Conservation (phyloP, 2,329 filamentous ascomycete genomes). For the Didymella sp. region DNA sequence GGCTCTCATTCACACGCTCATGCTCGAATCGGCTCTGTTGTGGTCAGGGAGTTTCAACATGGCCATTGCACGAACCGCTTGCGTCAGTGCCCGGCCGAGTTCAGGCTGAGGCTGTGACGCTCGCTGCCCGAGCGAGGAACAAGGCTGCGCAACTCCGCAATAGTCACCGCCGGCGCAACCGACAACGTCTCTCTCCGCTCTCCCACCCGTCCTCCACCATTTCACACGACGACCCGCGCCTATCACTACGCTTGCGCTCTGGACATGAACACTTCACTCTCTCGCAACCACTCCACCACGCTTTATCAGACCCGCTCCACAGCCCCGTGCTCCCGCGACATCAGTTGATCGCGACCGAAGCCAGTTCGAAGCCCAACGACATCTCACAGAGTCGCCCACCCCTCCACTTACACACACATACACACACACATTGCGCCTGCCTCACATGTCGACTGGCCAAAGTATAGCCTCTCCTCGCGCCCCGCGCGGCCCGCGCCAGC, state of each 20-base stretch:
- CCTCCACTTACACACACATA: not conserved
- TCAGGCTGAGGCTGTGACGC: constrained; percentile 19
- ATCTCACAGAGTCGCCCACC: constrained; percentile 32
- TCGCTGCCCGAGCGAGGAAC: constrained; percentile 25
- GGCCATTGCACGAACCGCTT: constrained; percentile 7
- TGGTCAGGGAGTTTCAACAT: not conserved
- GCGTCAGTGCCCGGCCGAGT: constrained; percentile 16
- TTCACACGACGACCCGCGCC: constrained; percentile 30
- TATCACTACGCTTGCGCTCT: constrained; percentile 34
- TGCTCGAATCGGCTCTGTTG: not conserved
- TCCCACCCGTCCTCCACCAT: constrained; percentile 21
- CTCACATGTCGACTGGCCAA: constrained; percentile 46
- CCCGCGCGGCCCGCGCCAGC: constrained; percentile 40
- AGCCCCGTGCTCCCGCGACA: constrained; percentile 34
- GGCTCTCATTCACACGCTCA: not conserved
- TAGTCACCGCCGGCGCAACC: constrained; percentile 27
- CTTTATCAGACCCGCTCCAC: constrained; percentile 29
- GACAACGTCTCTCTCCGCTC: constrained; percentile 8
- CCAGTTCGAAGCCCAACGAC: constrained; percentile 36
- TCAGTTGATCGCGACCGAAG: constrained; percentile 24
- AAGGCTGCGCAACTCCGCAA: constrained; percentile 24
- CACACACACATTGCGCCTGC: constrained; percentile 6
- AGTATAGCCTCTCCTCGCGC: constrained; percentile 44
- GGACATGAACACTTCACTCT: constrained; percentile 47
- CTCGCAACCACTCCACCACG: constrained; percentile 28